Percentiles rank a stretch among this genome's conserved stretches.
phyloP scores from a whole-genome alignment of 352 stramenopile species.

The Globisporangium splendens region DNA sequence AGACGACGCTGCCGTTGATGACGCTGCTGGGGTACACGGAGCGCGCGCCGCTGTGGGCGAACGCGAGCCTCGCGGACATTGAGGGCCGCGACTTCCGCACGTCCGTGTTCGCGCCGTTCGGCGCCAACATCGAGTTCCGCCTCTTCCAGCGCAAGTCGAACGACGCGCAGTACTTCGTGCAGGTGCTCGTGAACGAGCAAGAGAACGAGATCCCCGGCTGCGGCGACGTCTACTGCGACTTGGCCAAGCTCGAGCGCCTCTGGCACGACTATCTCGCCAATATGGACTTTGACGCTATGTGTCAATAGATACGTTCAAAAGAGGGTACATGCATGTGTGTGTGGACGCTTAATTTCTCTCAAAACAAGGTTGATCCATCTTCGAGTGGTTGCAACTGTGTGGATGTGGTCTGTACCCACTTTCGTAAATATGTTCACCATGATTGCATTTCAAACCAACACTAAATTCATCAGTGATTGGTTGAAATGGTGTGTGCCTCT shows the following conservation, averaged over 20 bases:
- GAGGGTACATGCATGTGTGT: too few relatives aligned
- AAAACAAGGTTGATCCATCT: too few relatives aligned
- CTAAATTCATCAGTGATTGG: too few relatives aligned
- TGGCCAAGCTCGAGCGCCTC: constrained; percentile 16
- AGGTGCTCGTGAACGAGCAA: constrained; percentile 45
- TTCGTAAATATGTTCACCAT: too few relatives aligned
- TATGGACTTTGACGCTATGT: constrained; percentile 11
- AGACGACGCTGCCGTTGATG: constrained; percentile 71
- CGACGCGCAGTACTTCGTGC: constrained; percentile 39
- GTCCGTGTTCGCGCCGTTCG: constrained; percentile 58
- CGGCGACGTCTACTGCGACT: constrained; percentile 19
- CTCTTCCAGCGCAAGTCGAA: constrained; percentile 40
- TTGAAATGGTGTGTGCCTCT: too few relatives aligned
- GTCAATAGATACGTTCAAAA: not conserved
- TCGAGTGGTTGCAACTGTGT: too few relatives aligned
- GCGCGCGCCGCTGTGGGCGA: constrained; percentile 28
- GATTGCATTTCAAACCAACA: too few relatives aligned
- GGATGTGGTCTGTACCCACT: too few relatives aligned
- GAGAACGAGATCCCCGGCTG: constrained; percentile 18
- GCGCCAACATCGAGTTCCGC: constrained; percentile 70
- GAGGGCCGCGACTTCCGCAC: constrained; percentile 47
- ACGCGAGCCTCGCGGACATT: constrained; percentile 34
- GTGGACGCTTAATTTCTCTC: too few relatives aligned
- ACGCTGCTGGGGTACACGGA: constrained; percentile 56
- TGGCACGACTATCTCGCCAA: constrained; percentile 20